Base-by-base conservation (phyloP, 75 land plant genomes). In the Isoetes taiwanensis region DNA sequence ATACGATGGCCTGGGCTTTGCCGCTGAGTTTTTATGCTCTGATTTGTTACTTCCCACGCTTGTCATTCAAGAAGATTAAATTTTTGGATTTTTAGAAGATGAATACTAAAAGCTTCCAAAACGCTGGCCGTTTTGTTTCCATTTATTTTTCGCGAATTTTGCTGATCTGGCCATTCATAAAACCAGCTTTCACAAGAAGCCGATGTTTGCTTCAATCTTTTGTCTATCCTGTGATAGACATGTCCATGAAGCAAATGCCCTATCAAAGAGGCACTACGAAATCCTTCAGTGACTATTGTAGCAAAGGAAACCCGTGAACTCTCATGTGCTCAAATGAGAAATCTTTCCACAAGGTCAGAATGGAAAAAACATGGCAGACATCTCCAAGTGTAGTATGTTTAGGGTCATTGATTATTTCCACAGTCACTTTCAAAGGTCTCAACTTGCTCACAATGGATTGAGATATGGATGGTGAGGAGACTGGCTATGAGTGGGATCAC, bases 151-250 rank as follows among this genome's bases (percentile, higher is more conserved):
- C n/a, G n/a, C n/a, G n/a, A n/a, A n/a, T n/a, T n/a, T n/a, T n/a
- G n/a, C n/a, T n/a, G n/a, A n/a, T n/a, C n/a, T n/a, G n/a, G n/a
- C n/a, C n/a, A n/a, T n/a, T n/a, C n/a, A n/a, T n/a, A n/a, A n/a
- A n/a, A n/a, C n/a, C n/a, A n/a, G n/a, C n/a, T n/a, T n/a, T n/a
- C n/a, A n/a, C n/a, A n/a, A n/a, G n/a, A n/a, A n/a, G n/a, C n/a
- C n/a, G n/a, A n/a, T n/a, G n/a, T n/a, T n/a, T 71, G 68, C 74
- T 32, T 86, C 93, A 12, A 71, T 73, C 23, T 72, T 86, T 3
- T 86, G 93, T 48, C 64, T 86, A 34, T 83, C 87, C 5, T 86
- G 93, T 68, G 93, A 86, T 35, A 80, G 80, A n/a, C 65, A 78
- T 42, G 82, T 85, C 21, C 90, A 85, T 35, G 66, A 68, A 34